Evolutionary conservation across 148 eudicot species (phyloP).

Genomic region (Camellia lanceoleosa): DNA sequence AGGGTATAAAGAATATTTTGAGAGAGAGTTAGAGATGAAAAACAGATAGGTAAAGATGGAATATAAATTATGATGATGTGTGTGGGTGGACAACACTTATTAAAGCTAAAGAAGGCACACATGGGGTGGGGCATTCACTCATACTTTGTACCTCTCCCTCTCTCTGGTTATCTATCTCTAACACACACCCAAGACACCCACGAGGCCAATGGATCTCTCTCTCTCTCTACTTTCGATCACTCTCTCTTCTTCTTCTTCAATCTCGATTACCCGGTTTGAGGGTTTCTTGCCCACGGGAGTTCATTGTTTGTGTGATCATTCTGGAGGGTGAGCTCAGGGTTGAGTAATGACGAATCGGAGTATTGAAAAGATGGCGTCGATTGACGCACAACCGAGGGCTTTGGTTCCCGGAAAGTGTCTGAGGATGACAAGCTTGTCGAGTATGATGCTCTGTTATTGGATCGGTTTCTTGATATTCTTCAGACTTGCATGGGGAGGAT

Average conservation of each 20-base stretch:
- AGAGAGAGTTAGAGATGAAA: too few relatives aligned
- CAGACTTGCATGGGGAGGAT: constrained; percentile 84
- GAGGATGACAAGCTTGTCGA: constrained; percentile 82
- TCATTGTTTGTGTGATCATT: background rate
- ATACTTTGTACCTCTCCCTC: too few relatives aligned
- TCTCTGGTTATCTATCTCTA: too few relatives aligned
- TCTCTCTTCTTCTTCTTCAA: background rate
- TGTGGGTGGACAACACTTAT: too few relatives aligned
- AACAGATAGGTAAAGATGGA: too few relatives aligned
- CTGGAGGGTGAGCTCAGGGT: background rate
- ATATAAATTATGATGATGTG: too few relatives aligned
- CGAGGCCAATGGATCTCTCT: too few relatives aligned
- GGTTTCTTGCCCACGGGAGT: background rate
- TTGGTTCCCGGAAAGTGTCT: constrained; percentile 68
- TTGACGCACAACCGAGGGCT: constrained; percentile 68
- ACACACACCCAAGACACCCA: too few relatives aligned
- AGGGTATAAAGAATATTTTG: too few relatives aligned
- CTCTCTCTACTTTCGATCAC: background rate
- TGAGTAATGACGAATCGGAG: constrained; percentile 39
- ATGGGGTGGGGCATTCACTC: too few relatives aligned
- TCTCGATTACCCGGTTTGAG: background rate
- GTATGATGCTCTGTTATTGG: constrained; percentile 73
- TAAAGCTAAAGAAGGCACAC: too few relatives aligned
- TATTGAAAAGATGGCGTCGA: constrained; percentile 68
- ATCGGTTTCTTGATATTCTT: constrained; percentile 77